Evolutionary conservation across 495 filamentous ascomycete species (phyloP).

Genomic region (Xylaria curta): DNA sequence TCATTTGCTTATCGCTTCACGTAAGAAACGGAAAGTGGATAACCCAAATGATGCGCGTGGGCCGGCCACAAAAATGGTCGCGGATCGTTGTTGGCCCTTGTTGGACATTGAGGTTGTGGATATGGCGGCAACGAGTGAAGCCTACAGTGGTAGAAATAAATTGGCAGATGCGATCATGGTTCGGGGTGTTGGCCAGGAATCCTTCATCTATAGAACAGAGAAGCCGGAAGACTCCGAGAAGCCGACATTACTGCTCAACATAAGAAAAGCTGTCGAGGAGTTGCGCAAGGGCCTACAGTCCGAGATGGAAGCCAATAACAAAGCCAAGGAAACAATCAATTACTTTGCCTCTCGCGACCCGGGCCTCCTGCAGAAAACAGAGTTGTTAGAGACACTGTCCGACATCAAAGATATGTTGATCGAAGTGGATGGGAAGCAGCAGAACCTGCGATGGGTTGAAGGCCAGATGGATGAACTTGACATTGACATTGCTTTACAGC

Average conservation of each 20-base stretch:
- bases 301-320: conserved; percentile 80
- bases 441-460: conserved; percentile 95
- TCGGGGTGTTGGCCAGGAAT: conserved; percentile 81
- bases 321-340: conserved; percentile 78
- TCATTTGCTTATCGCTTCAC: conserved; percentile 85
- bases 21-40: conserved; percentile 88
- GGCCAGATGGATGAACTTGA: conserved; percentile 94
- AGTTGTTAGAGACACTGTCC: conserved; percentile 70
- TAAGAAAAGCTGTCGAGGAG: conserved; percentile 91
- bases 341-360: conserved; percentile 77
- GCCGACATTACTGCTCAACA: conserved; percentile 77
- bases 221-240: conserved; percentile 78
- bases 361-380: conserved; percentile 74
- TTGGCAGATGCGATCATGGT: conserved; percentile 90
- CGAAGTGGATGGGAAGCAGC: conserved; percentile 94
- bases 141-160: conserved; percentile 63
- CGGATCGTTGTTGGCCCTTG: conserved; percentile 93
- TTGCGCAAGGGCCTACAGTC: conserved; percentile 79
- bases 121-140: conserved; percentile 68
- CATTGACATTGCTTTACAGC: conserved; percentile 90
- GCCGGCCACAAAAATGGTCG: conserved; percentile 80
- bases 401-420: conserved; percentile 82
- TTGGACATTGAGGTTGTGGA: conserved; percentile 94
- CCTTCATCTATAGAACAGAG: conserved; percentile 89
- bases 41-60: conserved; percentile 64